phyloP scores from a whole-genome alignment of 371 early-diverging fungal genomes.

The Thermomucor indicae-seudaticae region DNA sequence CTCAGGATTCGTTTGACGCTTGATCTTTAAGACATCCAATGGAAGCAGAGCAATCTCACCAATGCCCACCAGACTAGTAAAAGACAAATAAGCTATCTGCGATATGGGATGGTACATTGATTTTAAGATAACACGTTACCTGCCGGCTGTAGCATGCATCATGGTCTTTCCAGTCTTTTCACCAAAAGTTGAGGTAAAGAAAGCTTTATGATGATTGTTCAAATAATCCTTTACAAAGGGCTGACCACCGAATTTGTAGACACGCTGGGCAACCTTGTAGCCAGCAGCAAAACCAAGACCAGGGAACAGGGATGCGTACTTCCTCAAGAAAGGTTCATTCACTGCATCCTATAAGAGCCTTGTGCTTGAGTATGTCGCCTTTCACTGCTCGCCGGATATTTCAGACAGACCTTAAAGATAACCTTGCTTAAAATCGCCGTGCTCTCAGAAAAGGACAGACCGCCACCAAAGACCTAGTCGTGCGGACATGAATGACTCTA shows the following conservation, averaged over 20 bases:
- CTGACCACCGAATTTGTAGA: slow-evolving; percentile 98
- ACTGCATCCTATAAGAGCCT: slow-evolving; percentile 73
- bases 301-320: slow-evolving; percentile 93
- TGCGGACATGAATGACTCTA: not conserved
- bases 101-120: not conserved
- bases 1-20: slow-evolving; percentile 93
- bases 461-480: slow-evolving; percentile 58
- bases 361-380: too few relatives aligned
- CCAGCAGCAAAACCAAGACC: slow-evolving; percentile 97
- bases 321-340: slow-evolving; percentile 60
- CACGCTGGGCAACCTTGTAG: slow-evolving; percentile 92
- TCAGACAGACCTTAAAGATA: slow-evolving; percentile 73
- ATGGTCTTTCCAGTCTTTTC: slow-evolving; percentile 93
- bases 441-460: slow-evolving; percentile 54
- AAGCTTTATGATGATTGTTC: slow-evolving; percentile 70
- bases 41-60: slow-evolving; percentile 96
- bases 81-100: not conserved
- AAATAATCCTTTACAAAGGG: slow-evolving; percentile 93
- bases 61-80: slow-evolving; percentile 85
- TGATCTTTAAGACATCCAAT: slow-evolving; percentile 96
- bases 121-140: slow-evolving; percentile 20
- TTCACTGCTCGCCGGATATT: too few relatives aligned
- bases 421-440: slow-evolving; percentile 64
- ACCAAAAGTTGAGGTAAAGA: slow-evolving; percentile 82
- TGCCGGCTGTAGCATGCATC: slow-evolving; percentile 96